Evolutionary conservation across 2,329 filamentous ascomycete genomes (phyloP).

Genomic region (Cercospora sesami): DNA sequence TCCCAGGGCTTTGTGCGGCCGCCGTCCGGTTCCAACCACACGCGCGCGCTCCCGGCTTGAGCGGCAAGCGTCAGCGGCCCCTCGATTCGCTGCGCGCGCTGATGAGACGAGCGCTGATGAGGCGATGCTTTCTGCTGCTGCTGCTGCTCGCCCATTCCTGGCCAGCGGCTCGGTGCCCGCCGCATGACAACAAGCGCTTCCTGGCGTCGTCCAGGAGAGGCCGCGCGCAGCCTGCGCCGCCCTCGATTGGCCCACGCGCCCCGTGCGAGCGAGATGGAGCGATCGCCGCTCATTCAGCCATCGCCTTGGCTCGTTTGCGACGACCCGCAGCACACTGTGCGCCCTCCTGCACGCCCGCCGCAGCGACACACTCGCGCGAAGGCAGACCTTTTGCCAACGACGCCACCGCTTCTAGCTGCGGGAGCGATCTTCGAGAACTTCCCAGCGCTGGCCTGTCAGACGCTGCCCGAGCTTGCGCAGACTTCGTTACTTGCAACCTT

Average conservation of each 20-base stretch:
- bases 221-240: too few species aligned
- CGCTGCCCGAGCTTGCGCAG: conserved; percentile 4
- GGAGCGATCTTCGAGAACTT: conserved; percentile 12
- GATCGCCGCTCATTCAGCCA: conserved; percentile 7
- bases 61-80: conserved; percentile 4
- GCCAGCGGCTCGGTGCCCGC: conserved; percentile 22
- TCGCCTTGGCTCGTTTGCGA: conserved; percentile 7
- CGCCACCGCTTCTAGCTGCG: conserved; percentile 6
- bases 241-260: neutral
- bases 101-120: neutral
- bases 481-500: conserved; percentile 9
- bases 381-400: neutral
- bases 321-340: neutral
- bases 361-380: neutral
- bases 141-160: conserved; percentile 6
- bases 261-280: neutral
- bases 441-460: conserved; percentile 4
- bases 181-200: conserved; percentile 3
- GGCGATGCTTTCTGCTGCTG: neutral
- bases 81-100: conserved; percentile 3
- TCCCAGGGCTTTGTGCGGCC: conserved; percentile 9
- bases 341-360: neutral
- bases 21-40: conserved; percentile 10
- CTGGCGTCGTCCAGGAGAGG: neutral
- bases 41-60: conserved; percentile 10